Conservation (phyloP, 768 basidiomycete genomes). For the Lentinula sp. region DNA sequence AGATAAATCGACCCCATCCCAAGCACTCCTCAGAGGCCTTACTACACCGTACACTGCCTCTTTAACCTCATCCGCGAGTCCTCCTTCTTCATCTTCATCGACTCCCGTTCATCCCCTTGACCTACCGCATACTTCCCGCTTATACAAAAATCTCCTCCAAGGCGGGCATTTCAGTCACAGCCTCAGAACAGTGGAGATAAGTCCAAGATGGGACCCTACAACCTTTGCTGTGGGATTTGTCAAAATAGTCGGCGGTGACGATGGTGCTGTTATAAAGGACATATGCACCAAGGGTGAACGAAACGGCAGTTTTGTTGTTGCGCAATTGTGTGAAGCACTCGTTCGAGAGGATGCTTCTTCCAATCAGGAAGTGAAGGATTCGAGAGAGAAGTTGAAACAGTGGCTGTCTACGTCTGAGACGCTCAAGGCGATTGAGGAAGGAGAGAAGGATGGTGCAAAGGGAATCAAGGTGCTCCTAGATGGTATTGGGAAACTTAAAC, state of each 20-base stretch:
- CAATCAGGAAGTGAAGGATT: conserved; percentile 24
- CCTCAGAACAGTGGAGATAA: conserved; percentile 45
- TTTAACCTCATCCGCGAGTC: conserved; percentile 10
- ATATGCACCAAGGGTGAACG: conserved; percentile 52
- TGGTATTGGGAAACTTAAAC: conserved; percentile 31
- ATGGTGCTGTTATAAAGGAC: conserved; percentile 31
- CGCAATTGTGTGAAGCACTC: conserved; percentile 63
- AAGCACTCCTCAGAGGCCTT: conserved; percentile 56
- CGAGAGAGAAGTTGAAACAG: conserved; percentile 37
- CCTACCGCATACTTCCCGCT: conserved; percentile 72
- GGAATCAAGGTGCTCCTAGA: conserved; percentile 69
- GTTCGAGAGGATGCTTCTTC: conserved; percentile 10
- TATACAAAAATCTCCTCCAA: conserved; percentile 87
- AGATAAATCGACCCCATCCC: conserved; percentile 69
- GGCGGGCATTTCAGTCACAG: conserved; percentile 82
- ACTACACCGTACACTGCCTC: conserved; percentile 48
- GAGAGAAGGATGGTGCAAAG: conserved; percentile 53
- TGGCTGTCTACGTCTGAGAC: conserved; percentile 52
- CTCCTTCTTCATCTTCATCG: conserved; percentile 31
- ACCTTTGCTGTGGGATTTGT: conserved; percentile 59
- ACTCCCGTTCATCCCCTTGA: conserved; percentile 64
- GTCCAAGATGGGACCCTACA: conserved; percentile 48
- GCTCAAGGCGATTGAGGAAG: conserved; percentile 38
- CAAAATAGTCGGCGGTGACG: conserved; percentile 46
- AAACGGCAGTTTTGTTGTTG: conserved; percentile 71